Percentiles rank a stretch among this genome's conserved stretches.
These are phyloP conservation scores for Neonectria punicea DNA, from an alignment of 2,329 filamentous ascomycete species.

Conservation along the genomic window DNA sequence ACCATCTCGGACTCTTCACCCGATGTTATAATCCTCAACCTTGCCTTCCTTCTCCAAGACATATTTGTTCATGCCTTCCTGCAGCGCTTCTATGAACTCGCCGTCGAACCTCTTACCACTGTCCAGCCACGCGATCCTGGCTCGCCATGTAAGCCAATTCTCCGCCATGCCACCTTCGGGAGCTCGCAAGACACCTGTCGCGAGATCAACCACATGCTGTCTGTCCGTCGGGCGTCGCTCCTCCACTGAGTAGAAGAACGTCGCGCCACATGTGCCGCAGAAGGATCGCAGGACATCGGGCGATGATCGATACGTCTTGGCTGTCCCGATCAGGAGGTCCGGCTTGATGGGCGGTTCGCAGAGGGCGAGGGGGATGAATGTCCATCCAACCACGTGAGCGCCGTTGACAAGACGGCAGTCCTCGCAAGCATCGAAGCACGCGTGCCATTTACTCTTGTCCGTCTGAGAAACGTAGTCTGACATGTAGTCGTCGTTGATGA, in stretches of 20 bases:
- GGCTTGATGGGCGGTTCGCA: slow-evolving; percentile 51
- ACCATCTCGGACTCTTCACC: slow-evolving; percentile 32
- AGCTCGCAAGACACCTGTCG: slow-evolving; percentile 56
- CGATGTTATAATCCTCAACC: slow-evolving; percentile 42
- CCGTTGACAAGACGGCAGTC: slow-evolving; percentile 58
- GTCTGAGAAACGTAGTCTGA: slow-evolving; percentile 49
- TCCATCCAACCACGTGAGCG: slow-evolving; percentile 56
- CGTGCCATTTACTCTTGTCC: slow-evolving; percentile 56
- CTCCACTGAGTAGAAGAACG: slow-evolving; percentile 50
- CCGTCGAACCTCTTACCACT: slow-evolving; percentile 51
- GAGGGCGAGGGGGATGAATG: slow-evolving; percentile 51
- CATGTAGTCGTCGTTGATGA: slow-evolving; percentile 45
- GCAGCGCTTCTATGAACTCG: slow-evolving; percentile 49
- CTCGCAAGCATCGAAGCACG: slow-evolving; percentile 53
- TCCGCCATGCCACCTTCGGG: slow-evolving; percentile 56
- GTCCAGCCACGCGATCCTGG: slow-evolving; percentile 47
- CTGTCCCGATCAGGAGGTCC: slow-evolving; percentile 54
- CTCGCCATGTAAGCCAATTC: slow-evolving; percentile 59
- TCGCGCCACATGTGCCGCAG: slow-evolving; percentile 59
- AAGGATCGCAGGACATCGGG: slow-evolving; percentile 54
- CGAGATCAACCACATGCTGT: slow-evolving; percentile 53
- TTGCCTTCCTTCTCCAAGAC: slow-evolving; percentile 49
- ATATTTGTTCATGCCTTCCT: slow-evolving; percentile 53
- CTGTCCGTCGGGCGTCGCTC: slow-evolving; percentile 43
- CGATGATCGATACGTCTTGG: slow-evolving; percentile 55